A percentile compares a stretch with the other conserved stretches of the same genome.
Evolutionary conservation across 2,329 filamentous ascomycete genomes (phyloP).

Genomic region (Trichoderma aggressivum): DNA sequence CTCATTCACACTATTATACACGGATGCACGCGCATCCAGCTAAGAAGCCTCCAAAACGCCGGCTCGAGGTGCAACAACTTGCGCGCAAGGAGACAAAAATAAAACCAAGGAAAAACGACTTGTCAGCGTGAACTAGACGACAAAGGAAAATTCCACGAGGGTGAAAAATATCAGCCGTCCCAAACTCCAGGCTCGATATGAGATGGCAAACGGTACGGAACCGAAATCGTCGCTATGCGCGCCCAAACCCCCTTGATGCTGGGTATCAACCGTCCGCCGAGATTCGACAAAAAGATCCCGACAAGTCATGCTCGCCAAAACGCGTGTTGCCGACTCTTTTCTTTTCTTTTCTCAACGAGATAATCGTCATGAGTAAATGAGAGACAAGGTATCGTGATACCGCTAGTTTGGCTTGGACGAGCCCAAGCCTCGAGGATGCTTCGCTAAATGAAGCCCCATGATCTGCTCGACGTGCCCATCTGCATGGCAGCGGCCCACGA

Average conservation of each 20-base stretch:
- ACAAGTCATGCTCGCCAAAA: conserved; percentile 8
- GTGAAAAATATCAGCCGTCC: conserved; percentile 7
- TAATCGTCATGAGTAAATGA: conserved; percentile 9
- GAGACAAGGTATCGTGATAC: conserved; percentile 10
- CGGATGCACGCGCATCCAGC: conserved; percentile 15
- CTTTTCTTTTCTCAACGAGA: not conserved
- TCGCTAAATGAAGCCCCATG: conserved; percentile 33
- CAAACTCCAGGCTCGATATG: conserved; percentile 22
- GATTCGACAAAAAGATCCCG: conserved; percentile 8
- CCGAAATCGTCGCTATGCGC: conserved; percentile 14
- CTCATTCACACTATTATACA: conserved; percentile 18
- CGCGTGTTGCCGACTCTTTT: not conserved
- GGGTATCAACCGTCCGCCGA: conserved; percentile 11
- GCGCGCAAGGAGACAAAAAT: not conserved
- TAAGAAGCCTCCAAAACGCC: conserved; percentile 17
- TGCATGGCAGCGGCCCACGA: conserved; percentile 38
- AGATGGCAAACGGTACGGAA: conserved; percentile 5
- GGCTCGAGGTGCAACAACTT: conserved; percentile 15
- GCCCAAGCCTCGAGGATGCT: not conserved
- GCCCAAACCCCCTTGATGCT: conserved; percentile 4
- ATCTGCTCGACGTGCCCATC: conserved; percentile 26
- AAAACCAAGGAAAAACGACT: not conserved
- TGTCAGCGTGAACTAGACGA: conserved; percentile 4
- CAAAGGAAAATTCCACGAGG: conserved; percentile 9
- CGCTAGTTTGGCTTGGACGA: not conserved